These are phyloP conservation scores for Trichosporon asahii DNA, from an alignment of 1,284 basidiomycete species.

Conservation along the genomic window DNA sequence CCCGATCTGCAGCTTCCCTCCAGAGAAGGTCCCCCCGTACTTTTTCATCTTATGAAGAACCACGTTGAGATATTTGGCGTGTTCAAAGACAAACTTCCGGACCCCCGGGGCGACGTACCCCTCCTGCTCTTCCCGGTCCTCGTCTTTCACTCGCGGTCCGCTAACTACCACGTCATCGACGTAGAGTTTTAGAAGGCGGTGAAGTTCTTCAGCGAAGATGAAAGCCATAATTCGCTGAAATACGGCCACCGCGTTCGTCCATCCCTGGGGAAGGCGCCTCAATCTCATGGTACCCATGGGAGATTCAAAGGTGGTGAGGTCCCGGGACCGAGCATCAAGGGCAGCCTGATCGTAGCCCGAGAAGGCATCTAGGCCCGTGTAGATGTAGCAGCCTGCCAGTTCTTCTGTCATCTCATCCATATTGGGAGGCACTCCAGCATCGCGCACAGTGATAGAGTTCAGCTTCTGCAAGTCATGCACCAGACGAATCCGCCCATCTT, in stretches of 20 bases:
- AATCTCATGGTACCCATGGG: constrained; percentile 19
- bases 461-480: constrained; percentile 22
- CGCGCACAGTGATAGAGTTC: constrained; percentile 14
- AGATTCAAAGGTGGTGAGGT: constrained; percentile 16
- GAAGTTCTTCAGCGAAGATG: constrained; percentile 15
- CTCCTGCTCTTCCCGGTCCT: neutral
- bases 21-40: constrained; percentile 18
- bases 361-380: constrained; percentile 18
- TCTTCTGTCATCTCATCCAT: constrained; percentile 22
- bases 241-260: constrained; percentile 19
- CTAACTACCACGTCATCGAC: constrained; percentile 15
- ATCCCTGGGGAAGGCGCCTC: constrained; percentile 15
- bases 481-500: constrained; percentile 17
- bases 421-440: constrained; percentile 12
- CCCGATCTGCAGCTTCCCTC: constrained; percentile 11
- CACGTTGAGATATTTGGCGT: constrained; percentile 10
- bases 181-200: constrained; percentile 5
- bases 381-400: constrained; percentile 15
- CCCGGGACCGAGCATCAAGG: constrained; percentile 8
- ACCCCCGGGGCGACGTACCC: neutral
- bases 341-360: constrained; percentile 18
- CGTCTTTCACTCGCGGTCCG: neutral
- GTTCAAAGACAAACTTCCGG: constrained; percentile 14
- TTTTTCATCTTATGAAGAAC: constrained; percentile 20
- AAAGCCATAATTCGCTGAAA: constrained; percentile 18